phyloP scores from a whole-genome alignment of 305 asterid species.

The Fraxinus paxiana region DNA sequence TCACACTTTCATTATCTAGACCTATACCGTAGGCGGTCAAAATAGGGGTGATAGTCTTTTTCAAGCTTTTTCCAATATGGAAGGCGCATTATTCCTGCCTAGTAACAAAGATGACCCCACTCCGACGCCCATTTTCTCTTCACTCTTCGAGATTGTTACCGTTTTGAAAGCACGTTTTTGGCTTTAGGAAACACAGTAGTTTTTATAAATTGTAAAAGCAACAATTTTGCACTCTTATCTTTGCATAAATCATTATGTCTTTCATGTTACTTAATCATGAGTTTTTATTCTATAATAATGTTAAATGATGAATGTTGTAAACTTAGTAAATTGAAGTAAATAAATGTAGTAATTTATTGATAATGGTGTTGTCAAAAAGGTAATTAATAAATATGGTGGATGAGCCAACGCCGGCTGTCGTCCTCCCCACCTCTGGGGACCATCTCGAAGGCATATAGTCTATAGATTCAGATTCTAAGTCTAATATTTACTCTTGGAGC shows the following conservation, averaged over 20 bases:
- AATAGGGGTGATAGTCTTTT: neutral
- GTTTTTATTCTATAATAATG: slow-evolving; percentile 34
- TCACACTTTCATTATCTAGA: neutral
- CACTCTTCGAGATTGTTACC: slow-evolving; percentile 31
- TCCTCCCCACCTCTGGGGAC: too few relatives aligned
- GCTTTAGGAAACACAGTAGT: slow-evolving; percentile 26
- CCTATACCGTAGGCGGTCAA: neutral
- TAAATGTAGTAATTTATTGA: too few relatives aligned
- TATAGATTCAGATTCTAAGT: too few relatives aligned
- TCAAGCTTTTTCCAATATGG: neutral
- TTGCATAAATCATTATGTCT: slow-evolving; percentile 47
- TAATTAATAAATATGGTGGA: too few relatives aligned
- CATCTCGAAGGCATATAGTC: too few relatives aligned
- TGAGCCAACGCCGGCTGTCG: too few relatives aligned
- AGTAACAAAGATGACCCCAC: neutral
- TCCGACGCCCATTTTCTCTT: neutral
- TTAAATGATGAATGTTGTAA: slow-evolving; percentile 8
- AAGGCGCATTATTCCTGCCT: neutral
- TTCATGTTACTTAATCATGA: slow-evolving; percentile 69
- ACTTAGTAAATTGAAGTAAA: too few relatives aligned
- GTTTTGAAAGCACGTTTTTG: slow-evolving; percentile 3
- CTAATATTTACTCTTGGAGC: neutral
- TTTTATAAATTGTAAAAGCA: slow-evolving; percentile 34
- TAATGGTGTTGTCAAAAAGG: too few relatives aligned
- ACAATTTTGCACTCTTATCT: slow-evolving; percentile 37